Conservation (phyloP, 768 basidiomycete genomes). For the Suillus weaverae region DNA sequence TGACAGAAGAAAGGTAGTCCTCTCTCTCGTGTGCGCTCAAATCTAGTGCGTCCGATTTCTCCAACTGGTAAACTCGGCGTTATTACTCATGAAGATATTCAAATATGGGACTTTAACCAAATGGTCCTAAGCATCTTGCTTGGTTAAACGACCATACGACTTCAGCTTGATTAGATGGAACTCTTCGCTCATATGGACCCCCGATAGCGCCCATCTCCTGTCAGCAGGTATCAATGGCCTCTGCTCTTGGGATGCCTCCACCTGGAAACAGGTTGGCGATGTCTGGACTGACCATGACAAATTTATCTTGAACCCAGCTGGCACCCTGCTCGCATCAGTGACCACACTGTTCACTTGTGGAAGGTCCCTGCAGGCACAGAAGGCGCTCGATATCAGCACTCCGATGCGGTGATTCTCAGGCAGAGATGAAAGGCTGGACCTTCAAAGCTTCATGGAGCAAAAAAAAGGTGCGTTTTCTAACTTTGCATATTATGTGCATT, state of each 20-base stretch:
- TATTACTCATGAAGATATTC: not conserved
- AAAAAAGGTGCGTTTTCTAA: not conserved
- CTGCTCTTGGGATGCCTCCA: not conserved
- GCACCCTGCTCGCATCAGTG: not conserved
- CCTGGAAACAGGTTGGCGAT: not conserved
- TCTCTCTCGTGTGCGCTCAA: not conserved
- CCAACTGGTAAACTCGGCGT: not conserved
- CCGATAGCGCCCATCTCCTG: not conserved
- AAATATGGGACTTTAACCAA: not conserved
- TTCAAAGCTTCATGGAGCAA: no score
- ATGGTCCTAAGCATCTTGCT: not conserved
- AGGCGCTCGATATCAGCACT: not conserved
- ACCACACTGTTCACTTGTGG: not conserved
- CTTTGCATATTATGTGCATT: not conserved
- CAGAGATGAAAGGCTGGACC: not conserved
- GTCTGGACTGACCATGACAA: not conserved
- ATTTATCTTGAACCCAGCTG: not conserved
- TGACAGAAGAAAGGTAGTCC: not conserved
- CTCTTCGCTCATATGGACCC: not conserved
- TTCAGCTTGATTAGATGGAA: not conserved
- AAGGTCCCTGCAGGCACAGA: not conserved
- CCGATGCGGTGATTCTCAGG: not conserved
- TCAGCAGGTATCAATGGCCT: not conserved
- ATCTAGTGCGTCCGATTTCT: not conserved
- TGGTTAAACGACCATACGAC: not conserved